Base-by-base conservation (phyloP, 352 stramenopile species). In the Globisporangium barbulae region DNA sequence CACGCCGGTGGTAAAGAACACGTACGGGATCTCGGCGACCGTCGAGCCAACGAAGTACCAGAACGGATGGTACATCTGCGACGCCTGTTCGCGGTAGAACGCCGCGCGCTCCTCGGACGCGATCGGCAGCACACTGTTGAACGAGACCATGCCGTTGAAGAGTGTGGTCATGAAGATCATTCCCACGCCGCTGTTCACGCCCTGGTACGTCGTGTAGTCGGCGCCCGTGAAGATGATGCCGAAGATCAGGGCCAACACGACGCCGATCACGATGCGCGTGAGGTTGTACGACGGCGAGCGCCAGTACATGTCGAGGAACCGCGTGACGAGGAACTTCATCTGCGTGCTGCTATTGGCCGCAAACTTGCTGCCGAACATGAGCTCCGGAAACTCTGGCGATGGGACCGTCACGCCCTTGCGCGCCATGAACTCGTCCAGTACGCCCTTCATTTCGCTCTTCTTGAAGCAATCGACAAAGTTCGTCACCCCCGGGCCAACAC, bases 41-140 rank as follows among this genome's bases (percentile, higher is more conserved):
- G 47, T 68, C 6, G 33, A 59, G 37, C 55, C 63, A 17, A 69
- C 9, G 25, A 69, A 60, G 35, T 94, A 83, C 37, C 79, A 70
- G 21, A 66, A 61, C 19, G 75, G 53, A 41, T 76, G 58, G 60
- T 97, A 97, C 76, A 90, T 94, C 44, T 81, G 58, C 10, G 81
- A 77, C 30, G 77, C 74, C 44, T 88, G 79, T 60, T 97, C 87
- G 17, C 85, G 67, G 75, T 97, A 96, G 56, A 86, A 97, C 57
- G 89, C 83, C 41, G 82, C 84, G 35, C 90, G 74, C 62, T 97
- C 85, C 30, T 76, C 59, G 2, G 72, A 68, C 81, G 57, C 44
- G 30, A 54, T 54, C 3, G 57, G 57, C 10, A 63, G 30, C 25
- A 54, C 57, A 31, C 57, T 55, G 30, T 63, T 53, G 58, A 64